Conservation (phyloP, 352 stramenopile species). For the Globisporangium acanthophoron region DNA sequence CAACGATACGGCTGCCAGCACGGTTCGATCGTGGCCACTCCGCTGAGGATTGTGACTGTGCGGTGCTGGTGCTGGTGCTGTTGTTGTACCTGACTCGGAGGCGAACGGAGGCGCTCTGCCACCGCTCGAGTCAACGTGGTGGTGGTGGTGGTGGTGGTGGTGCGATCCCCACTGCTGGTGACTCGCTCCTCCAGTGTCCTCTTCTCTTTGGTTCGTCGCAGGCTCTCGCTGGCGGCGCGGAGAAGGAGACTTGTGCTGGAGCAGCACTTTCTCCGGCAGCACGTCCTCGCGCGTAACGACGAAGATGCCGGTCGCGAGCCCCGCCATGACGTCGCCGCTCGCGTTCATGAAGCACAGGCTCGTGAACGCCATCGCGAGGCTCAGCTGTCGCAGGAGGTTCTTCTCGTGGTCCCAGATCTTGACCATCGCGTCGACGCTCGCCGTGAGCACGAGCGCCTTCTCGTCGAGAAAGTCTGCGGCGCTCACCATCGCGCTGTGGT, state of each 20-base stretch:
- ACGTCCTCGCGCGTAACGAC: slow-evolving; percentile 52
- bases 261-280: slow-evolving; percentile 33
- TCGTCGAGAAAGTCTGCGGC: slow-evolving; percentile 62
- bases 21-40: too few species aligned
- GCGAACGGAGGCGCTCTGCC: too few species aligned
- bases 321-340: slow-evolving; percentile 49
- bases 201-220: slow-evolving; percentile 1
- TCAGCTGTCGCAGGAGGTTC: slow-evolving; percentile 47
- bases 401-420: slow-evolving; percentile 72
- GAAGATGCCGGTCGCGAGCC: slow-evolving; percentile 46
- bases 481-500: slow-evolving; percentile 55
- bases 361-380: slow-evolving; percentile 49
- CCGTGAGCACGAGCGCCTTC: slow-evolving; percentile 43
- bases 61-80: too few species aligned
- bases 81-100: too few species aligned
- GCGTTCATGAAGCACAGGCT: slow-evolving; percentile 68
- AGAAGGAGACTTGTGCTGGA: too few species aligned
- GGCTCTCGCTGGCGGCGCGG: slow-evolving; percentile 6
- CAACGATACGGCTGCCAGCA: too few species aligned
- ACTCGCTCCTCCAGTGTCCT: too few species aligned
- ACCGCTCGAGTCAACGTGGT: too few species aligned
- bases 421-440: slow-evolving; percentile 62
- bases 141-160: too few species aligned
- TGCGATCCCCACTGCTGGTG: too few species aligned
- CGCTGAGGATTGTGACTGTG: too few species aligned